Conservation (phyloP, 495 filamentous ascomycete species). For the Aspergillus asperescens region DNA sequence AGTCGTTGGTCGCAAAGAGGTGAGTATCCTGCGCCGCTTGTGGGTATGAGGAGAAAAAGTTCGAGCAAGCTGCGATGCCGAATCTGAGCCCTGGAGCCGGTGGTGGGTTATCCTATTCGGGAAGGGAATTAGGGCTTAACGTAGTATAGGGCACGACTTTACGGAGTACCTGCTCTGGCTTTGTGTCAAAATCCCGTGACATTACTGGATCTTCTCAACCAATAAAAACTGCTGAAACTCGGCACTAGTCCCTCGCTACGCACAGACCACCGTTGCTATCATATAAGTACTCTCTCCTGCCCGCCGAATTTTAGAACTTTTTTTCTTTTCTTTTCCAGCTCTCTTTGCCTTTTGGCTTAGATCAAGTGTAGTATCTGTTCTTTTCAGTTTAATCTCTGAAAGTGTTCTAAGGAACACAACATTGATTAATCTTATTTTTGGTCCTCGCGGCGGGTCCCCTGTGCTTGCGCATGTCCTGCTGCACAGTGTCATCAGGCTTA, state of each 20-base stretch:
- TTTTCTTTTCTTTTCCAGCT: slow-evolving; percentile 50
- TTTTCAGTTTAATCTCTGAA: slow-evolving; percentile 93
- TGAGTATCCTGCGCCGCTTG: slow-evolving; percentile 53
- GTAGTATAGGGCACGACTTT: neutral
- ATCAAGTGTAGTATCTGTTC: slow-evolving; percentile 99
- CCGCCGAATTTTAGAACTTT: slow-evolving; percentile 27
- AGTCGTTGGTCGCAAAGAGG: slow-evolving; percentile 50
- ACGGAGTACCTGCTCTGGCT: slow-evolving; percentile 2
- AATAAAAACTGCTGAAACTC: slow-evolving; percentile 1
- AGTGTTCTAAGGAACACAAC: slow-evolving; percentile 64
- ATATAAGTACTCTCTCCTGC: slow-evolving; percentile 30
- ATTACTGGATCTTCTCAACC: slow-evolving; percentile 5
- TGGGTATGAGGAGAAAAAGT: slow-evolving; percentile 25
- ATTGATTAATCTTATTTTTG: slow-evolving; percentile 86
- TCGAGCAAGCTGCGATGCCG: slow-evolving; percentile 1
- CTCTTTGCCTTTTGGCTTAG: slow-evolving; percentile 61
- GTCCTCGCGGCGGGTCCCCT: slow-evolving; percentile 54
- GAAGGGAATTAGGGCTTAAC: slow-evolving; percentile 23
- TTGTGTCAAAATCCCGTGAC: neutral
- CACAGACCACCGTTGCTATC: slow-evolving; percentile 7
- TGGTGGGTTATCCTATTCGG: slow-evolving; percentile 31
- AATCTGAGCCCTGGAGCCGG: neutral
- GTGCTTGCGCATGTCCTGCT: slow-evolving; percentile 71
- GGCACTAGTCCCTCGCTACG: slow-evolving; percentile 17
- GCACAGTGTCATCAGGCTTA: slow-evolving; percentile 84